Base-by-base conservation (phyloP, 1,139 yeast species). In the Candida gigantensis region DNA sequence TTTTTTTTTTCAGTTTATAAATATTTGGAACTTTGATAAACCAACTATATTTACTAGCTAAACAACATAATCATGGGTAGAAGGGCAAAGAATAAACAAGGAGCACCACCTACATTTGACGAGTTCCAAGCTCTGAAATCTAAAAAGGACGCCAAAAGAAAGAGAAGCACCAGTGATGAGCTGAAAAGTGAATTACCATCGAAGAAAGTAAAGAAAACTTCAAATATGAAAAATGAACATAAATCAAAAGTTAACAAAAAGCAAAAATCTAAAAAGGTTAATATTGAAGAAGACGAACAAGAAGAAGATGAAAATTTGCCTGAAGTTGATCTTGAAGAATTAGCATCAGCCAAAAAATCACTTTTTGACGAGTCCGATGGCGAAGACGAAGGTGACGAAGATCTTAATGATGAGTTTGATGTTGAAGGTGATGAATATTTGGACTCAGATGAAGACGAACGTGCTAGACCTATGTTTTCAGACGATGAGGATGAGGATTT, bases 11-110 rank as follows among this genome's bases (percentile, higher is more conserved):
- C n/a, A 15, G 18, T 5, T 12, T 6, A 7, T 18, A 13, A 15
- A 28, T 9, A 30, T 34, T 31, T 32, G n/a, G n/a, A n/a, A n/a
- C n/a, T n/a, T n/a, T n/a, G n/a, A n/a, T n/a, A n/a, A n/a, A n/a
- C n/a, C n/a, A n/a, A n/a, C n/a, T n/a, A n/a, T n/a, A n/a, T n/a
- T n/a, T n/a, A n/a, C n/a, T n/a, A n/a, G n/a, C n/a, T 24, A n/a
- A n/a, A 25, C 30, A 12, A 24, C 15, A 24, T 10, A 9, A 23
- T 12, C 16, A 88, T 88, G 96, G 97, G 96, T 60, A 84, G 96
- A 78, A 83, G 87, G 72, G 85, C 88, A 42, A 86, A 83, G 68
- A 84, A 85, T 57, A 89, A 86, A 72, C 97, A 89, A 67, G 90
- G 87, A 23, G 85, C 77, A 42, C 97, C 97, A 49, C 96, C 96